phyloP scores from a whole-genome alignment of 768 basidiomycete species.

The Phaffia australis region DNA sequence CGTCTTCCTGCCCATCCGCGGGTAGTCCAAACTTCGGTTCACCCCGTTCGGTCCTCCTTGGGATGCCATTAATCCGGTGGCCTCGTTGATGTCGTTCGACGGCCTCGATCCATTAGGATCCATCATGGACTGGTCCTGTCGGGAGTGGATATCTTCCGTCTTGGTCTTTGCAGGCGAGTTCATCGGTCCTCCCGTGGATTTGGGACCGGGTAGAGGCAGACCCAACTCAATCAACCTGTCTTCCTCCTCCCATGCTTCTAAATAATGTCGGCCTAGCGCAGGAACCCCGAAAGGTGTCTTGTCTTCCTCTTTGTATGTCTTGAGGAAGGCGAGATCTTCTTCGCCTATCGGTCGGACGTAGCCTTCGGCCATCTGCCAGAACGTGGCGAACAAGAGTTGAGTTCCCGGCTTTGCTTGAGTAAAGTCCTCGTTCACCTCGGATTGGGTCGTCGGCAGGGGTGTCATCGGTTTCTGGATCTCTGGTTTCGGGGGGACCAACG shows the following conservation, averaged over 20 bases:
- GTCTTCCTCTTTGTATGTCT: conserved; percentile 71
- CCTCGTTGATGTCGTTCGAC: conserved; percentile 19
- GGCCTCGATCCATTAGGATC: too few species aligned
- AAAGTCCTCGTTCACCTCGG: conserved; percentile 78
- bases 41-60: neutral
- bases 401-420: conserved; percentile 63
- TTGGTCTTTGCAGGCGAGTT: conserved; percentile 17
- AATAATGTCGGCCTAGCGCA: conserved; percentile 73
- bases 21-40: conserved; percentile 6
- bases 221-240: conserved; percentile 42
- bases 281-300: conserved; percentile 78
- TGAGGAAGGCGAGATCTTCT: conserved; percentile 85
- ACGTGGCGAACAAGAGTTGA: conserved; percentile 49
- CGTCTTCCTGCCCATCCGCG: conserved; percentile 2
- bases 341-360: conserved; percentile 82
- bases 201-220: conserved; percentile 3
- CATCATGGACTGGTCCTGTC: too few species aligned
- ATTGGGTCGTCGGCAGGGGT: conserved; percentile 44
- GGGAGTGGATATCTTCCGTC: neutral
- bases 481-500: conserved; percentile 21
- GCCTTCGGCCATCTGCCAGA: conserved; percentile 78
- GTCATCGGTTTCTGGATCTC: conserved; percentile 7
- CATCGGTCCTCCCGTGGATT: neutral
- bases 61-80: neutral
- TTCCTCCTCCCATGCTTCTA: conserved; percentile 86